phyloP scores from a whole-genome alignment of 2,329 filamentous ascomycete genomes.

The Diaporthe caulivora region DNA sequence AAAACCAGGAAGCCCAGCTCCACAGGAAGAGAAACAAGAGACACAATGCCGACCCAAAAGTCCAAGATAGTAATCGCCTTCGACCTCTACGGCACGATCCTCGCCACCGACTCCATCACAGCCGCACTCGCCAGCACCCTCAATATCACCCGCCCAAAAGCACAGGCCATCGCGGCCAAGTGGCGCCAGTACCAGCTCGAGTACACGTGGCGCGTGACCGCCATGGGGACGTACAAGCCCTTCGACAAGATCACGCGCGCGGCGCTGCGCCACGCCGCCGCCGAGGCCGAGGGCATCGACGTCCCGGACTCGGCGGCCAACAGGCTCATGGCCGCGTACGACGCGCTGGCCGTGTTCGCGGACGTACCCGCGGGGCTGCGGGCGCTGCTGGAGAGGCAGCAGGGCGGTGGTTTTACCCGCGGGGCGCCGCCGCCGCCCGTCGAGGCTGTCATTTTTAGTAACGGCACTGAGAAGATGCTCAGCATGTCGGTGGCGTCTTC shows the following conservation, averaged over 20 bases:
- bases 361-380: slow-evolving; percentile 72
- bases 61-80: slow-evolving; percentile 71
- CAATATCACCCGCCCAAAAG: slow-evolving; percentile 62
- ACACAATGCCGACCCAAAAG: slow-evolving; percentile 44
- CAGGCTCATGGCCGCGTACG: slow-evolving; percentile 54
- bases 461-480: slow-evolving; percentile 64
- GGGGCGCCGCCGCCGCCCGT: slow-evolving; percentile 51
- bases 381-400: slow-evolving; percentile 66
- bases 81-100: slow-evolving; percentile 80
- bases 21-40: slow-evolving; percentile 24
- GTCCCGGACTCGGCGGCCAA: slow-evolving; percentile 27
- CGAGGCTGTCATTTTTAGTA: slow-evolving; percentile 69
- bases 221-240: slow-evolving; percentile 71
- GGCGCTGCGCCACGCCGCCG: slow-evolving; percentile 17
- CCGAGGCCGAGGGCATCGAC: slow-evolving; percentile 60
- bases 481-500: slow-evolving; percentile 68
- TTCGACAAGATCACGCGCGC: slow-evolving; percentile 32
- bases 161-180: slow-evolving; percentile 66
- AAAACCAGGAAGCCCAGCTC: too few species aligned
- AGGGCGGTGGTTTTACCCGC: too few species aligned
- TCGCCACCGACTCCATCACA: slow-evolving; percentile 78
- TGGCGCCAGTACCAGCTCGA: slow-evolving; percentile 81
- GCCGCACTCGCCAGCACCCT: slow-evolving; percentile 68
- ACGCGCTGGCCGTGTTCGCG: slow-evolving; percentile 63
- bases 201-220: slow-evolving; percentile 82